Evolutionary conservation across 768 basidiomycete genomes (phyloP).

Genomic region (Amanita rimosa): DNA sequence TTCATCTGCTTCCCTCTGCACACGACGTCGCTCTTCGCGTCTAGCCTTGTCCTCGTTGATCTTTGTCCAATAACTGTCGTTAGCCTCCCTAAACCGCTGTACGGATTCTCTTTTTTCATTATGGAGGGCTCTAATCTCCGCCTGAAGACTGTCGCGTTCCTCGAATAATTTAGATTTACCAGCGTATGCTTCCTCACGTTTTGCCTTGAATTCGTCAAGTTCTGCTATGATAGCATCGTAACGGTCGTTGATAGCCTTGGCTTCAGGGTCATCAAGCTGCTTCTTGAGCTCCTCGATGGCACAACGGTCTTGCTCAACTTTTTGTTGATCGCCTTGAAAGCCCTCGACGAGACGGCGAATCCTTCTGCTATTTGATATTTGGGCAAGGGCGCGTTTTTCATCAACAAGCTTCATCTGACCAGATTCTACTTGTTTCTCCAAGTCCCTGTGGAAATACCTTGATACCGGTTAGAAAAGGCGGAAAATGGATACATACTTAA

Average conservation of each 20-base stretch:
- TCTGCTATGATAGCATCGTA: slow-evolving; percentile 78
- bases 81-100: slow-evolving; percentile 65
- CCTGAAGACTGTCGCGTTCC: slow-evolving; percentile 69
- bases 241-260: slow-evolving; percentile 67
- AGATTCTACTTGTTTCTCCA: slow-evolving; percentile 88
- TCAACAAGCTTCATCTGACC: slow-evolving; percentile 88
- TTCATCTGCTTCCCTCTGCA: slow-evolving; percentile 69
- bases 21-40: slow-evolving; percentile 67
- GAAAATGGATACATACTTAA: slow-evolving; percentile 44
- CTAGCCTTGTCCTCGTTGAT: slow-evolving; percentile 81
- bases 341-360: slow-evolving; percentile 65
- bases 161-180: slow-evolving; percentile 75
- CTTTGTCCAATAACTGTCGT: slow-evolving; percentile 75
- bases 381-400: slow-evolving; percentile 90
- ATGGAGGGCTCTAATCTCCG: slow-evolving; percentile 59
- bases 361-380: slow-evolving; percentile 69
- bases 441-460: slow-evolving; percentile 34
- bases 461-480: slow-evolving; percentile 1
- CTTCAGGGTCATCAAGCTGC: slow-evolving; percentile 85
- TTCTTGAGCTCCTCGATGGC: slow-evolving; percentile 70
- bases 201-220: slow-evolving; percentile 77
- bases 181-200: slow-evolving; percentile 77
- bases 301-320: slow-evolving; percentile 70
- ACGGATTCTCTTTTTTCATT: slow-evolving; percentile 67
- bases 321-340: slow-evolving; percentile 68